A percentile compares a stretch with the other conserved stretches of the same genome.
Conservation (phyloP, 1,284 basidiomycete genomes). For the Sanghuangporus sanghuang region DNA sequence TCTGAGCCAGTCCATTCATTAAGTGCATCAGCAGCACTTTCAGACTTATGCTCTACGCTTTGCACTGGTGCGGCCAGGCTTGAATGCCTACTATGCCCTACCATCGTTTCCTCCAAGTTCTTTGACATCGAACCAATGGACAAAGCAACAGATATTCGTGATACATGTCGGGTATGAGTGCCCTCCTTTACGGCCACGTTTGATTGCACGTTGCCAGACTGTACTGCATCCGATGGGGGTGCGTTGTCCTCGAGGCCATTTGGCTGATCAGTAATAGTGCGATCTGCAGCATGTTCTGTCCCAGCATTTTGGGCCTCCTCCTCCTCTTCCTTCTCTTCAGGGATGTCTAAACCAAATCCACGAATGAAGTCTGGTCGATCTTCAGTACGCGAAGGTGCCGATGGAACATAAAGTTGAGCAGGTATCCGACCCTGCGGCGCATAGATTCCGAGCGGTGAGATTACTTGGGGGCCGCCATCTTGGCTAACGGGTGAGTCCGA, state of each 20-base stretch:
- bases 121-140: conserved; percentile 15
- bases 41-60: conserved; percentile 21
- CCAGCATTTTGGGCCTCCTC: conserved; percentile 28
- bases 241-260: neutral
- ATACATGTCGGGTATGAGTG: conserved; percentile 19
- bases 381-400: conserved; percentile 38
- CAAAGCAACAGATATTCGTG: conserved; percentile 19
- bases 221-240: neutral
- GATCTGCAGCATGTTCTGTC: conserved; percentile 10
- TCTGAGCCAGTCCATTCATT: conserved; percentile 81
- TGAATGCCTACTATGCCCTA: conserved; percentile 4
- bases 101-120: conserved; percentile 9
- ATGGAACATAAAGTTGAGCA: conserved; percentile 42
- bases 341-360: conserved; percentile 74
- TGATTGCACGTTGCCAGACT: neutral
- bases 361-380: conserved; percentile 66
- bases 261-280: neutral
- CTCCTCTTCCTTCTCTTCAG: conserved; percentile 52
- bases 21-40: conserved; percentile 36
- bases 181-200: conserved; percentile 10
- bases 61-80: conserved; percentile 21
- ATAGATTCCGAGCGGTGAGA: conserved; percentile 31
- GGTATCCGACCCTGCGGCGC: conserved; percentile 61
- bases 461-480: conserved; percentile 10
- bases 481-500: conserved; percentile 23